Base-by-base conservation (phyloP, 108 stramenopile genomes). In the Nitzschia sp. region DNA sequence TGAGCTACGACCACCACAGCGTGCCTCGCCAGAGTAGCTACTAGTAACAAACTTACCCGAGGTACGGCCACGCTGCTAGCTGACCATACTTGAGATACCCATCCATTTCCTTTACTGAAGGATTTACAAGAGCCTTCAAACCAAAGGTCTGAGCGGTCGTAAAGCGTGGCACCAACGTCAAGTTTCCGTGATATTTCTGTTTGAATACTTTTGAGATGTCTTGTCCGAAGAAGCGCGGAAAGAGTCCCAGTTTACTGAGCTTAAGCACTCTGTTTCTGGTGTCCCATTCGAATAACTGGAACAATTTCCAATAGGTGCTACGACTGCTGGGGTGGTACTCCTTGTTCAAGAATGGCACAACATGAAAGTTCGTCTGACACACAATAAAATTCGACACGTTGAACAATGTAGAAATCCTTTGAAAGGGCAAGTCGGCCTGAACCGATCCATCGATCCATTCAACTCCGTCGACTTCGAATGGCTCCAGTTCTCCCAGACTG, bases 371-470 rank as follows among this genome's bases (percentile, higher is more conserved):
- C 2, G 92, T 92, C 73, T 97, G 96, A 30, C 83, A 87, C 29
- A 97, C 96, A 61, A 97, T 85, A 64, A 79, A 97, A 60, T 92
- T 92, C 36, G 87, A 82, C 3, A 97, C 91, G 64, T 93, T 94
- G 82, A 97, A 97, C 0, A 97, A 77, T 17, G 96, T 94, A 3
- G 91, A 82, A 65, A 97, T 97, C 8, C 93, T 76, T 70, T 94
- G 92, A 82, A 97, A 95, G 1, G 96, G 96, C 9, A 97, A 68
- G 79, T 97, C 96, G 42, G 96, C 96, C 65, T 95, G 93, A 38
- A 97, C 93, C 59, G 85, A 87, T 24, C 96, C 96, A 67, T 97
- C 96, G 51, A 97, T 97, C 94, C 94, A 97, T 55, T 95, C 93
- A 0, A 95, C 93, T 35, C 96, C 96, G 68, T 97, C 96, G 36